These are phyloP conservation scores for Cokeromyces recurvatus DNA, from an alignment of 371 early-diverging fungal genomes.

Conservation along the genomic window DNA sequence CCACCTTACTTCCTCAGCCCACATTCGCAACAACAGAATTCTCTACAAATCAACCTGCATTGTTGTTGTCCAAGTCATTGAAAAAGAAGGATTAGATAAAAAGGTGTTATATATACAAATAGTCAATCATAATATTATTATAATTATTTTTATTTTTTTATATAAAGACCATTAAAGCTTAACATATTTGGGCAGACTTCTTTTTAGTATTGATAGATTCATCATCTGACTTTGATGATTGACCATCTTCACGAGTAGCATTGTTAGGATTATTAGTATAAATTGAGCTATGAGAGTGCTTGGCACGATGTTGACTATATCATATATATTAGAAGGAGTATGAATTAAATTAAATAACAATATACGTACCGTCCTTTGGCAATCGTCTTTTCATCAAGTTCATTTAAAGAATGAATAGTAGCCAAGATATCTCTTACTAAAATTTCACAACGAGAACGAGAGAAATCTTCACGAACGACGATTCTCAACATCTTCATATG, in stretches of 20 bases:
- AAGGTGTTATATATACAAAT: background rate
- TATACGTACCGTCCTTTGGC: conserved; percentile 4
- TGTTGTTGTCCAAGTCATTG: conserved; percentile 2
- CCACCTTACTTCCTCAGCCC: conserved; percentile 13
- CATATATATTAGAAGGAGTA: background rate
- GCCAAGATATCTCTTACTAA: conserved; percentile 33
- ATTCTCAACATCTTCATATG: conserved; percentile 50
- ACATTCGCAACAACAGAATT: conserved; percentile 8
- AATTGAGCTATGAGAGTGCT: conserved; percentile 24
- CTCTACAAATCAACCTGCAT: background rate
- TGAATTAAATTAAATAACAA: background rate
- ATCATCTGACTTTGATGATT: background rate
- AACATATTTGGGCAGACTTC: background rate
- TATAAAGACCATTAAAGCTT: background rate
- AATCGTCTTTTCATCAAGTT: conserved; percentile 22
- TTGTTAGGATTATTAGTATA: conserved; percentile 12
- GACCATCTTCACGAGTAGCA: background rate
- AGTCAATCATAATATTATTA: too few relatives aligned
- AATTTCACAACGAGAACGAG: conserved; percentile 41
- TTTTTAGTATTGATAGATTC: background rate
- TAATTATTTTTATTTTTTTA: conserved; percentile 1
- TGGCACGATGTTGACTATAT: conserved; percentile 15
- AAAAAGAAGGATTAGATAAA: conserved; percentile 8
- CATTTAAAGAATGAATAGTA: conserved; percentile 30
- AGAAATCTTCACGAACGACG: conserved; percentile 52